Evolutionary conservation across 176 grass and related monocot species (phyloP).

Genomic region (Dactylis glomerata): DNA sequence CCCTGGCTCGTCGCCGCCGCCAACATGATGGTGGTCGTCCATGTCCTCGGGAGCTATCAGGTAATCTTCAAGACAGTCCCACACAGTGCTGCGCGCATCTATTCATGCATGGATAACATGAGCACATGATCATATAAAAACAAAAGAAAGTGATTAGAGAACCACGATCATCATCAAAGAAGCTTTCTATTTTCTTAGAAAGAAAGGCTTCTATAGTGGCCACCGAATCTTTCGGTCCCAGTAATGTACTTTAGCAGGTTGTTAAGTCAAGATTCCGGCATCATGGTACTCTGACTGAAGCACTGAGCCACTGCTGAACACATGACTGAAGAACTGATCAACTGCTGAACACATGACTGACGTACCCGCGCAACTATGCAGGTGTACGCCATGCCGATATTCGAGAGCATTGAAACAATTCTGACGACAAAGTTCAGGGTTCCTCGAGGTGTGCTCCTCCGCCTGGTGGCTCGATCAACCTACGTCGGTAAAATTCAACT

Average conservation of each 20-base stretch:
- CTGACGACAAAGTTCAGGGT: constrained; percentile 55
- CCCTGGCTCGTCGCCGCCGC: constrained; percentile 62
- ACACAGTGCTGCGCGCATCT: not conserved
- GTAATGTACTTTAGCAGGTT: not conserved
- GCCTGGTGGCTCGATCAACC: constrained; percentile 51
- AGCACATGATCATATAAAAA: not conserved
- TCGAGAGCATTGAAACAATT: constrained; percentile 57
- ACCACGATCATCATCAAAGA: not conserved
- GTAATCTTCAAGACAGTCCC: not conserved
- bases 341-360: no score
- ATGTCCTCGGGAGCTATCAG: constrained; percentile 77
- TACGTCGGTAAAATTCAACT: constrained; percentile 48
- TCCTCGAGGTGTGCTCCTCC: constrained; percentile 40
- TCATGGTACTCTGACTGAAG: constrained; percentile 17
- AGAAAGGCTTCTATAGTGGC: not conserved
- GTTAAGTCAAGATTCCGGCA: not conserved
- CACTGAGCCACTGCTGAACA: not conserved
- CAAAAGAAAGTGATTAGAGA: not conserved
- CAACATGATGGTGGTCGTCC: constrained; percentile 85
- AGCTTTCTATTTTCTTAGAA: not conserved
- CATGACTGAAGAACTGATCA: not conserved
- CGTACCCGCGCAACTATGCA: constrained; percentile 29
- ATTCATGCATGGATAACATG: not conserved
- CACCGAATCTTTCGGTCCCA: not conserved
- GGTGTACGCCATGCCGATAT: constrained; percentile 76